A percentile compares a stretch with the other conserved stretches of the same genome.
Evolutionary conservation across 192 early-diverging fungal species (phyloP).

Genomic region (Gigaspora rosea): DNA sequence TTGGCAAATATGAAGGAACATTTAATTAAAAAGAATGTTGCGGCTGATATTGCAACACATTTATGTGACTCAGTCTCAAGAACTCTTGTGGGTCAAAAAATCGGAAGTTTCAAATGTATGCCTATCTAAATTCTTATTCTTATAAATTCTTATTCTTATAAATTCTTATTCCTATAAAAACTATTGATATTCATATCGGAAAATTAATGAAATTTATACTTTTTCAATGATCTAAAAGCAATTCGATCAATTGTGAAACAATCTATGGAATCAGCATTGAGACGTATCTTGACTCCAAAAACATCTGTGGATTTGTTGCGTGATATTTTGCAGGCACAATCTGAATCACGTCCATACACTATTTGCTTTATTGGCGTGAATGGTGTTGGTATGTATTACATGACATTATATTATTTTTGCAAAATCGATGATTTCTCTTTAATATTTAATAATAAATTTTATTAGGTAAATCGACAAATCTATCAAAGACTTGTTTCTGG

Average conservation of each 20-base stretch:
- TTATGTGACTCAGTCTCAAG: conserved; percentile 78
- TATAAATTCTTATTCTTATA: no score
- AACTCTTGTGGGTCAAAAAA: conserved; percentile 72
- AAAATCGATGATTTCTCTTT: background rate
- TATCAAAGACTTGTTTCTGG: conserved; percentile 96
- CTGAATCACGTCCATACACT: conserved; percentile 76
- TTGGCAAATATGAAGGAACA: conserved; percentile 91
- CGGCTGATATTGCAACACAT: conserved; percentile 81
- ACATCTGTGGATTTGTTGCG: conserved; percentile 90
- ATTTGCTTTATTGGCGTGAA: conserved; percentile 96
- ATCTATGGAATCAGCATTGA: conserved; percentile 82
- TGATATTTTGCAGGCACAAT: conserved; percentile 76
- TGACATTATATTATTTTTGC: background rate
- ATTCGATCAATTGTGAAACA: conserved; percentile 68
- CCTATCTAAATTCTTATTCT: no score
- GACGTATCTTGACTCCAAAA: conserved; percentile 84
- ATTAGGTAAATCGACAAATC: conserved; percentile 81
- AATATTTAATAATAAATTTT: background rate
- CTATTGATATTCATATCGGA: no score
- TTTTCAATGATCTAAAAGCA: conserved; percentile 34
- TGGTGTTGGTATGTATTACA: conserved; percentile 60
- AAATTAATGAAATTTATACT: no score
- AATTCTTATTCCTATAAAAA: no score
- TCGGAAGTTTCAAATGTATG: conserved; percentile 75
- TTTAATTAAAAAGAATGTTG: conserved; percentile 91